A percentile compares a stretch with the other conserved stretches of the same genome.
phyloP scores from a whole-genome alignment of 2,329 filamentous ascomycete genomes.

The Xylaria sp. region DNA sequence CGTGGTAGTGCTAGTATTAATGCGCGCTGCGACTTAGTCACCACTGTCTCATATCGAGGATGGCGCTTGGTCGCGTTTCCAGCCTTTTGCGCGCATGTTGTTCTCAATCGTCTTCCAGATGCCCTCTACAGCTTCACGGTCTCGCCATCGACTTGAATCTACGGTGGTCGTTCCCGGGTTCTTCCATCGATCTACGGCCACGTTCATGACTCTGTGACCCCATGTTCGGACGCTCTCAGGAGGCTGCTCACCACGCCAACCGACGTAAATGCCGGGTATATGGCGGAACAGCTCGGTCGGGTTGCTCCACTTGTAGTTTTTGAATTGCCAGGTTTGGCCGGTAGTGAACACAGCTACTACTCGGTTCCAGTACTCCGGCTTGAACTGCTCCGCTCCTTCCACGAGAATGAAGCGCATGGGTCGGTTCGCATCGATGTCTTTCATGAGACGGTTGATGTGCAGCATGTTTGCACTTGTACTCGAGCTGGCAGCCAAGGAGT shows the following conservation, averaged over 20 bases:
- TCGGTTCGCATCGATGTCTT: constrained; percentile 73
- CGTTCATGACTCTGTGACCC: constrained; percentile 84
- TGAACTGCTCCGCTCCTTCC: constrained; percentile 92
- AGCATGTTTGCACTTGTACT: constrained; percentile 80
- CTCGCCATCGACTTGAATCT: constrained; percentile 76
- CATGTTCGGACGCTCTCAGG: constrained; percentile 84
- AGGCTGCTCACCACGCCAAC: constrained; percentile 85
- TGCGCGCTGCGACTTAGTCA: background rate
- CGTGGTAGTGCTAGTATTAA: background rate
- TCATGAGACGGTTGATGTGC: constrained; percentile 82
- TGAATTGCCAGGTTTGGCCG: constrained; percentile 98
- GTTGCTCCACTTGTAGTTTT: constrained; percentile 95
- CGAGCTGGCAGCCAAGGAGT: constrained; percentile 68
- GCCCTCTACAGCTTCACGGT: constrained; percentile 90
- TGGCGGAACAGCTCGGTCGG: constrained; percentile 91
- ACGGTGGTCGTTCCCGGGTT: constrained; percentile 57
- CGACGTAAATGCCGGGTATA: constrained; percentile 87
- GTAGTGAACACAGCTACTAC: constrained; percentile 98
- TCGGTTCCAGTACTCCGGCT: constrained; percentile 96
- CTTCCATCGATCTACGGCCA: constrained; percentile 86
- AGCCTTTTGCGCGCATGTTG: constrained; percentile 87
- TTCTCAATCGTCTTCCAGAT: constrained; percentile 92
- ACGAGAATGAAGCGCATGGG: constrained; percentile 95
- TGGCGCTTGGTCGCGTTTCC: constrained; percentile 78
- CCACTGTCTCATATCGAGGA: constrained; percentile 55